phyloP scores from a whole-genome alignment of 768 basidiomycete genomes.

The Tricholoma sp. region DNA sequence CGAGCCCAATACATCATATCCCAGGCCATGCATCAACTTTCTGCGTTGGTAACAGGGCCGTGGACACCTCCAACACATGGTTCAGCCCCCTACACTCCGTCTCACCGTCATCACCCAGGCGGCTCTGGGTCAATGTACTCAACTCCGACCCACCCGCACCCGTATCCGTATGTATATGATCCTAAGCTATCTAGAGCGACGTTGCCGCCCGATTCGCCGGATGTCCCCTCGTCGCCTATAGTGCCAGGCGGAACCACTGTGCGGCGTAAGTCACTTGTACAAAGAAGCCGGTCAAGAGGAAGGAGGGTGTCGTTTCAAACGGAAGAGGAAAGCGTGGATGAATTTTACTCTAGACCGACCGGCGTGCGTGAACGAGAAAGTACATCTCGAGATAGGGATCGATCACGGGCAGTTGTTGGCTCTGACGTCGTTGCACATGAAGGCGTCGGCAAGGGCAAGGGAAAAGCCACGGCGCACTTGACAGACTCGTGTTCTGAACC shows the following conservation, averaged over 20 bases:
- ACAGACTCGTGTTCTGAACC: not conserved
- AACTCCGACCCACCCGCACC: slow-evolving; percentile 34
- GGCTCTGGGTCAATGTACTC: slow-evolving; percentile 20
- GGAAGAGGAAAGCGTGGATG: slow-evolving; percentile 18
- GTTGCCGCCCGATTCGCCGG: slow-evolving; percentile 50
- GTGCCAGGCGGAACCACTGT: slow-evolving; percentile 18
- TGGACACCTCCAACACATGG: slow-evolving; percentile 22
- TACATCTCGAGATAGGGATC: not conserved
- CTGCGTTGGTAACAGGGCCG: slow-evolving; percentile 18
- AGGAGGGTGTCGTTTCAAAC: slow-evolving; percentile 55
- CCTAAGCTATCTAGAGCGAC: slow-evolving; percentile 42
- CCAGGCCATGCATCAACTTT: slow-evolving; percentile 40
- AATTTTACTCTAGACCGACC: not conserved
- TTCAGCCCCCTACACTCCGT: slow-evolving; percentile 23
- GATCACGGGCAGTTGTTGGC: not conserved
- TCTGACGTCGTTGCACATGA: not conserved
- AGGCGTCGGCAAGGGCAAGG: slow-evolving; percentile 6
- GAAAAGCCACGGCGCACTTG: slow-evolving; percentile 5
- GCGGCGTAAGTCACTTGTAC: slow-evolving; percentile 33
- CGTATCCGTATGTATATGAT: slow-evolving; percentile 35
- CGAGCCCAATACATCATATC: slow-evolving; percentile 38
- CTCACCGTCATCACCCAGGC: slow-evolving; percentile 19
- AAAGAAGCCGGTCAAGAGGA: slow-evolving; percentile 48
- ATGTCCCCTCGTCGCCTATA: slow-evolving; percentile 31
- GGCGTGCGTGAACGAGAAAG: not conserved